Evolutionary conservation across 305 asterid species (phyloP).

Genomic region (Ajuga reptans): DNA sequence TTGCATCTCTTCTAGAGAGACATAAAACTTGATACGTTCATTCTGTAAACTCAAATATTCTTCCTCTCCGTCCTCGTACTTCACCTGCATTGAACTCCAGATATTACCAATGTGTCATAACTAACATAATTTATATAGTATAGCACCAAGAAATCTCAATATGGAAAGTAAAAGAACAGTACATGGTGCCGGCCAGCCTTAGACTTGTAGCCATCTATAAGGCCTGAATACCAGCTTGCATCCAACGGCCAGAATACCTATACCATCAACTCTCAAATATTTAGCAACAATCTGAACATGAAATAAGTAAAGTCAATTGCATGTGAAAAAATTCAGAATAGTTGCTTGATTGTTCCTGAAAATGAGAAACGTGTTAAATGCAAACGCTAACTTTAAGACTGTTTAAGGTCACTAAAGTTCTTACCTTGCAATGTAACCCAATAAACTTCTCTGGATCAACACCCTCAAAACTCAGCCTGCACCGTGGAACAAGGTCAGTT

Average conservation of each 20-base stretch:
- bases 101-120: constrained; percentile 18
- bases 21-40: constrained; percentile 63
- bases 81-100: constrained; percentile 52
- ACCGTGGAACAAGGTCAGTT: constrained; percentile 16
- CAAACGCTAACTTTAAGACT: not conserved
- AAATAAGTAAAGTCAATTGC: not conserved
- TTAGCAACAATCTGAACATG: constrained; percentile 14
- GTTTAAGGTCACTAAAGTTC: constrained; percentile 14
- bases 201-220: constrained; percentile 39
- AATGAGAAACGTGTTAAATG: not conserved
- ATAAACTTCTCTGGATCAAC: constrained; percentile 63
- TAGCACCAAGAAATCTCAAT: constrained; percentile 4
- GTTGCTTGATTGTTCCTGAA: not conserved
- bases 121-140: not conserved
- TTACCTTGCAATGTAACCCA: constrained; percentile 76
- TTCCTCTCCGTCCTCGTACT: constrained; percentile 74
- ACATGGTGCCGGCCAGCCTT: constrained; percentile 70
- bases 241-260: constrained; percentile 98
- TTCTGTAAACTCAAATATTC: constrained; percentile 54
- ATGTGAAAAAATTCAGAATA: constrained; percentile 16
- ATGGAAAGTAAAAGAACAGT: constrained; percentile 29
- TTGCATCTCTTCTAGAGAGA: constrained; percentile 59
- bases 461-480: constrained; percentile 68
- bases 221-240: constrained; percentile 81
- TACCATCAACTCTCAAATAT: constrained; percentile 20